phyloP scores from a whole-genome alignment of 176 grass and related monocot genomes.

The Dactylis glomerata region DNA sequence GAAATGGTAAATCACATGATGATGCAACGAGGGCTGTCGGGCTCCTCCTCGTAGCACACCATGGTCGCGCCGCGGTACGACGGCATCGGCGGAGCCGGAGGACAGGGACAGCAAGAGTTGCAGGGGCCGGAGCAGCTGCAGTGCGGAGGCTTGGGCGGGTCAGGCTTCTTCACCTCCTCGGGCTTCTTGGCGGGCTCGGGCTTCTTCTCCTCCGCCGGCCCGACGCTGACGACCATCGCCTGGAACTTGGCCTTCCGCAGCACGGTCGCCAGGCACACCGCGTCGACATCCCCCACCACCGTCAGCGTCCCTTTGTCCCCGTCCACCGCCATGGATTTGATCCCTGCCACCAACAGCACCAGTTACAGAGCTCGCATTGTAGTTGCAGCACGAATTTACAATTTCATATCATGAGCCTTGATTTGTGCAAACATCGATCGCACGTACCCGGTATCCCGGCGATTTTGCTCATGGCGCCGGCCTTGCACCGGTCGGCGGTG shows the following conservation, averaged over 20 bases:
- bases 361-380: background rate
- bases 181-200: constrained; percentile 31
- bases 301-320: constrained; percentile 57
- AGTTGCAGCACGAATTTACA: background rate
- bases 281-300: constrained; percentile 57
- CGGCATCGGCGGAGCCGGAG: background rate
- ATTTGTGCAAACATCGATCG: background rate
- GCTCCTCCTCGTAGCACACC: constrained; percentile 22
- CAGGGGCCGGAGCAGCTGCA: constrained; percentile 10
- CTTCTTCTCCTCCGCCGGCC: constrained; percentile 51
- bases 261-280: constrained; percentile 28
- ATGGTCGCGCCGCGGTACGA: background rate
- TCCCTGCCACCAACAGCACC: constrained; percentile 26
- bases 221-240: constrained; percentile 44
- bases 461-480: constrained; percentile 28
- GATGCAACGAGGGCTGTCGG: constrained; percentile 5
- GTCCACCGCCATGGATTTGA: constrained; percentile 61
- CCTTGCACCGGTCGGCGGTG: constrained; percentile 45
- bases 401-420: background rate
- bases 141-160: background rate
- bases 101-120: background rate
- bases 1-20: background rate
- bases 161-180: constrained; percentile 26
- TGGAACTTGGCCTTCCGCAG: constrained; percentile 47
- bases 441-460: constrained; percentile 44